phyloP scores from a whole-genome alignment of 305 asterid species.

The Euphrasia arctica region DNA sequence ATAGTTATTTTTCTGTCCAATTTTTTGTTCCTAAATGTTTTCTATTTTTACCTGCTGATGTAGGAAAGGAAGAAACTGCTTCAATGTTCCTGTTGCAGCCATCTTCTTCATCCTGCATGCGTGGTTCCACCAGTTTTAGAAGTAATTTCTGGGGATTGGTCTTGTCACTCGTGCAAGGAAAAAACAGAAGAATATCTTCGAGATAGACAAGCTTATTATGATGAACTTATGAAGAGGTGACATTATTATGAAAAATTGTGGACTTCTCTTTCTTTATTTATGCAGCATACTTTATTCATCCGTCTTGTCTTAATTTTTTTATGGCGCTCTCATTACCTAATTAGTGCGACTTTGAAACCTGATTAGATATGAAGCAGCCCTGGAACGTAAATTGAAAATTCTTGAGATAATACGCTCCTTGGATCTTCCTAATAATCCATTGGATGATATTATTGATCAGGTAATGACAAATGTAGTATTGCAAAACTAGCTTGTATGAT shows the following conservation, averaged over 20 bases:
- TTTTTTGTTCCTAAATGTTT: conserved; percentile 9
- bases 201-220: conserved; percentile 68
- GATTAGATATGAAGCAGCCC: conserved; percentile 82
- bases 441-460: conserved; percentile 98
- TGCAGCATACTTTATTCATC: conserved; percentile 13
- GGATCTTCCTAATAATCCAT: conserved; percentile 98
- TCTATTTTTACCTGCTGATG: conserved; percentile 19
- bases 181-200: conserved; percentile 88
- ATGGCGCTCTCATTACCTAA: conserved; percentile 22
- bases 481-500: conserved; percentile 7
- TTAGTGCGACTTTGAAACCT: conserved; percentile 25
- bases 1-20: conserved; percentile 15
- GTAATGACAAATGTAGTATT: conserved; percentile 33
- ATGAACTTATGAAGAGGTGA: conserved; percentile 72
- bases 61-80: conserved; percentile 94
- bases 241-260: conserved; percentile 17
- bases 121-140: conserved; percentile 75
- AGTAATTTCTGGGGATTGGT: conserved; percentile 65
- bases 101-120: conserved; percentile 80
- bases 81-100: conserved; percentile 89
- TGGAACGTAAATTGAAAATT: conserved; percentile 63
- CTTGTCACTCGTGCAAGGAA: conserved; percentile 86
- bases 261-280: conserved; percentile 13
- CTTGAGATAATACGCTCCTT: conserved; percentile 77
- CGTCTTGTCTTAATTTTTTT: conserved; percentile 11